phyloP scores from a whole-genome alignment of 2,329 filamentous ascomycete genomes.

The Alternaria solani region DNA sequence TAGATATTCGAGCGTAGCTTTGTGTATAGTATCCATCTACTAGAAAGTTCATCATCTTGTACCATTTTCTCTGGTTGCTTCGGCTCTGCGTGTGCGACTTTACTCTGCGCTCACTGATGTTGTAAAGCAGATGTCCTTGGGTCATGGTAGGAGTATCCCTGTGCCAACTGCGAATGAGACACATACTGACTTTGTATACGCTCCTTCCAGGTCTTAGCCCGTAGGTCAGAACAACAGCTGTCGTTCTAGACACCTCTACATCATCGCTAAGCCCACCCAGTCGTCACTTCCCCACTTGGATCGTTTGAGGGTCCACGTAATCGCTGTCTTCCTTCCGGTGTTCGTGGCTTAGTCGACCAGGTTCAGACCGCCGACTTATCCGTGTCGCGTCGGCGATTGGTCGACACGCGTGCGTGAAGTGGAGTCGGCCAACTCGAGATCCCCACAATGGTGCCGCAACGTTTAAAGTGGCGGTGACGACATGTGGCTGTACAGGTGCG shows the following conservation, averaged over 20 bases:
- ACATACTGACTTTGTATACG: too few species aligned
- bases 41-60: not conserved
- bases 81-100: not conserved
- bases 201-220: not conserved
- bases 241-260: not conserved
- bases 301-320: slow-evolving; percentile 8
- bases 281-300: not conserved
- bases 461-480: slow-evolving; percentile 15
- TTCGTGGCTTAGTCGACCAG: slow-evolving; percentile 4
- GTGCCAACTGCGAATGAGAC: too few species aligned
- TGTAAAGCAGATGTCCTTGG: not conserved
- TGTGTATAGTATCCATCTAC: not conserved
- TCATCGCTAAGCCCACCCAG: not conserved
- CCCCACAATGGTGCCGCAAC: not conserved
- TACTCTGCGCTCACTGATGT: not conserved
- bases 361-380: slow-evolving; percentile 4
- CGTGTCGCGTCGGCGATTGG: slow-evolving; percentile 9
- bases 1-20: not conserved
- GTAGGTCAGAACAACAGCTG: not conserved
- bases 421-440: slow-evolving; percentile 8
- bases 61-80: not conserved
- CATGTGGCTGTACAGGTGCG: slow-evolving; percentile 7
- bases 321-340: not conserved
- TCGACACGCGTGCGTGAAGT: not conserved
- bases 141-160: too few species aligned